Evolutionary conservation across 2,329 filamentous ascomycete genomes (phyloP).

Genomic region (Fusarium sterilihyphosum): DNA sequence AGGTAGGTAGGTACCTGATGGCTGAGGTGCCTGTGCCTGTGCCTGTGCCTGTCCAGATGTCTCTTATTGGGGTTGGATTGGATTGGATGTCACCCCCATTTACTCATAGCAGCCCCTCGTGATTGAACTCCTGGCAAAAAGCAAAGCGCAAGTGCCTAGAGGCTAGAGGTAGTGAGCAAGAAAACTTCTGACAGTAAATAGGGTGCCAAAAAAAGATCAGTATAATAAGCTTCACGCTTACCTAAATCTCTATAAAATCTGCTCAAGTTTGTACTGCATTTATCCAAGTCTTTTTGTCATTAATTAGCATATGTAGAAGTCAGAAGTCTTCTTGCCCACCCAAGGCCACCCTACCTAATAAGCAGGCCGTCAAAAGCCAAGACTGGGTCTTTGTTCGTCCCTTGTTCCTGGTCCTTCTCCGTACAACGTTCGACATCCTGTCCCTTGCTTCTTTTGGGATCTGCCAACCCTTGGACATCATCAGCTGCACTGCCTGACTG

Average conservation of each 20-base stretch:
- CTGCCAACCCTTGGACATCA: conserved; percentile 15
- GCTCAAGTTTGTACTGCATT: neutral
- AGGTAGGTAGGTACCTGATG: neutral
- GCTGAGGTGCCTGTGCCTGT: neutral
- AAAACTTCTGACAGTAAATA: neutral
- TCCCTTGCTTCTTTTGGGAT: conserved; percentile 34
- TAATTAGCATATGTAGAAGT: neutral
- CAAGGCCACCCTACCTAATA: neutral
- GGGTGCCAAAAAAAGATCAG: neutral
- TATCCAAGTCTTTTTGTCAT: neutral
- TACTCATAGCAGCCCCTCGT: conserved; percentile 12
- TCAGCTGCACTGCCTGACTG: conserved; percentile 14
- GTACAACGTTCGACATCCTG: conserved; percentile 28
- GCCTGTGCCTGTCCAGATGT: conserved; percentile 1
- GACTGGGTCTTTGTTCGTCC: conserved; percentile 25
- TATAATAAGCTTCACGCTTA: neutral
- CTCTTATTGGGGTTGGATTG: neutral
- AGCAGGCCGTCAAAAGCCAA: neutral
- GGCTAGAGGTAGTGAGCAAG: neutral
- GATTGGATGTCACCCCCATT: conserved; percentile 1
- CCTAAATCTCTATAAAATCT: neutral
- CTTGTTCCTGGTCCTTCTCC: conserved; percentile 29
- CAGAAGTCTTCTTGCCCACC: neutral
- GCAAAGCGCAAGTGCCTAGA: neutral
- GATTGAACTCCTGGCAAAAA: conserved; percentile 12